These are phyloP conservation scores for Coprinopsis strossmayeri DNA, from an alignment of 768 basidiomycete species.

Conservation along the genomic window DNA sequence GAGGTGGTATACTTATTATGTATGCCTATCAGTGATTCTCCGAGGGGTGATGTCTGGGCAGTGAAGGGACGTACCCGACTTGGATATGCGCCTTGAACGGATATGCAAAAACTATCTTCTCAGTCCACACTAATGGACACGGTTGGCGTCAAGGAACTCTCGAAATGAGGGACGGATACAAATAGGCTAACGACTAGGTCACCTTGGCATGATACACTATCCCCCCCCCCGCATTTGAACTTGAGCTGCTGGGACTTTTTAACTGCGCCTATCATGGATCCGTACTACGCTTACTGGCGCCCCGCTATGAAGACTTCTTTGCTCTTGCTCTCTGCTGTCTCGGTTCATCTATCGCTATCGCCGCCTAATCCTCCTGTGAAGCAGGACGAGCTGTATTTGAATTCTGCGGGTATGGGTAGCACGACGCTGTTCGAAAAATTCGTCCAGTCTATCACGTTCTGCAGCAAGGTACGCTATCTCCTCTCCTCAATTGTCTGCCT, in stretches of 20 bases:
- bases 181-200: constrained; percentile 1
- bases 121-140: constrained; percentile 1
- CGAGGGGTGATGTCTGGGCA: constrained; percentile 2
- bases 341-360: constrained; percentile 30
- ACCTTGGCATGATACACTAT: neutral
- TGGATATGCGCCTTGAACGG: constrained; percentile 12
- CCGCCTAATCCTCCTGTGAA: constrained; percentile 34
- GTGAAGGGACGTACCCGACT: constrained; percentile 1
- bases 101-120: constrained; percentile 6
- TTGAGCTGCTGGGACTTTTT: no score
- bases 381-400: constrained; percentile 23
- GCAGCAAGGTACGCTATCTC: constrained; percentile 25
- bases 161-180: neutral
- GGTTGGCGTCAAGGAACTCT: constrained; percentile 1
- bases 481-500: constrained; percentile 1
- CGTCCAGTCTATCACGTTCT: constrained; percentile 30
- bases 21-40: constrained; percentile 8
- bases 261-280: neutral
- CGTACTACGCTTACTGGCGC: neutral
- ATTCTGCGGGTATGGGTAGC: constrained; percentile 10
- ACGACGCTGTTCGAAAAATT: constrained; percentile 28
- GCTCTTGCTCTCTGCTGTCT: constrained; percentile 23
- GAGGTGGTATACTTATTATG: neutral
- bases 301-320: constrained; percentile 16
- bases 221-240: neutral